Percentiles rank a stretch among this genome's conserved stretches.
phyloP scores from a whole-genome alignment of 1,284 basidiomycete species.

The Wallemia mellicola region DNA sequence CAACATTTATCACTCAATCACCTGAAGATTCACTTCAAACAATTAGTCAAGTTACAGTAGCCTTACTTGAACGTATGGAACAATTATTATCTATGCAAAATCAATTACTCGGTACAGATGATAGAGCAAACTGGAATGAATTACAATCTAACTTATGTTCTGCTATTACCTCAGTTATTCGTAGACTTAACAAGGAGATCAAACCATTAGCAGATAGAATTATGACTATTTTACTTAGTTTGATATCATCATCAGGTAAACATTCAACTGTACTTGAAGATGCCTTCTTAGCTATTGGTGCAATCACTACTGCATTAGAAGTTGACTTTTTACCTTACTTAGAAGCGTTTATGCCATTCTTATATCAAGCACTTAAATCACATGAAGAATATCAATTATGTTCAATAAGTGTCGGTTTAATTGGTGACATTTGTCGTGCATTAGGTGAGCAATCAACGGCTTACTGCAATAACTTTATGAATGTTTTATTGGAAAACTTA shows the following conservation, averaged over 20 bases:
- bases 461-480: conserved; percentile 69
- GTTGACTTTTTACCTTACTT: conserved; percentile 63
- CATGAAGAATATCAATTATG: conserved; percentile 89
- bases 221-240: conserved; percentile 67
- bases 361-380: conserved; percentile 64
- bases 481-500: conserved; percentile 63
- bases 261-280: conserved; percentile 91
- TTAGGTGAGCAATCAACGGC: conserved; percentile 52
- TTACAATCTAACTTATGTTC: conserved; percentile 85
- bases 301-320: conserved; percentile 60
- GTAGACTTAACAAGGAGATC: conserved; percentile 54
- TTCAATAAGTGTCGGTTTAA: conserved; percentile 78
- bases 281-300: conserved; percentile 80
- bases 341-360: conserved; percentile 58
- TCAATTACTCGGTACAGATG: conserved; percentile 81
- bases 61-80: conserved; percentile 66
- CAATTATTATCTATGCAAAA: conserved; percentile 55
- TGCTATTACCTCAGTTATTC: conserved; percentile 52
- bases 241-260: conserved; percentile 64
- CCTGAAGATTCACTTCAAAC: conserved; percentile 50
- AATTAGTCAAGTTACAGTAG: conserved; percentile 52
- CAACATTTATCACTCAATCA: conserved; percentile 52
- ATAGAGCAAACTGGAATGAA: conserved; percentile 97
- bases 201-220: conserved; percentile 71
- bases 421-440: conserved; percentile 80